A percentile compares a stretch with the other conserved stretches of the same genome.
Evolutionary conservation across 192 early-diverging fungal species (phyloP).

Genomic region (Borealophlyctis nickersoniae): DNA sequence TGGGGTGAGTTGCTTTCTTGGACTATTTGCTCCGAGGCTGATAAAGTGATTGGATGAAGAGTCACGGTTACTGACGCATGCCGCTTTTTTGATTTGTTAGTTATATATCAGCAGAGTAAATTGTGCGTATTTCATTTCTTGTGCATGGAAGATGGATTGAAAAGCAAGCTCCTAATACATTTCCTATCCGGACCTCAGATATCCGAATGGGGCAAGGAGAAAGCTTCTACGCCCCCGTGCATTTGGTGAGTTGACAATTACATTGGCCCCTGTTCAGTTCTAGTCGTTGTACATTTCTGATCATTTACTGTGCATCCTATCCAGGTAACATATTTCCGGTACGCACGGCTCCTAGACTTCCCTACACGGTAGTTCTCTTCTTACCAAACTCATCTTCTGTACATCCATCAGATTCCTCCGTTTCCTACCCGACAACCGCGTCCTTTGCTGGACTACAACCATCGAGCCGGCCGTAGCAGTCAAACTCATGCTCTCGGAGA

Average conservation of each 20-base stretch:
- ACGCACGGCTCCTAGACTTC: too few species aligned
- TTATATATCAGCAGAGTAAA: not conserved
- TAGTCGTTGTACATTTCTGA: too few species aligned
- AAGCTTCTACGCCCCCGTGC: constrained; percentile 31
- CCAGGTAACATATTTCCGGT: constrained; percentile 37
- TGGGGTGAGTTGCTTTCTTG: constrained; percentile 9
- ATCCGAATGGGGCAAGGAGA: constrained; percentile 27
- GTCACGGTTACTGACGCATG: not conserved
- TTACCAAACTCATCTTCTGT: not conserved
- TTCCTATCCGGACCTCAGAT: constrained; percentile 26
- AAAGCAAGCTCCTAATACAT: too few species aligned
- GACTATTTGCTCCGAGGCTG: not conserved
- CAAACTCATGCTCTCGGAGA: not conserved
- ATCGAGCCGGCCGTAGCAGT: constrained; percentile 25
- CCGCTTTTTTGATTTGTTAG: too few species aligned
- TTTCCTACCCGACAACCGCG: constrained; percentile 8
- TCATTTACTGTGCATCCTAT: too few species aligned
- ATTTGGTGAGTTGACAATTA: constrained; percentile 17
- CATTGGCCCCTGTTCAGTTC: too few species aligned
- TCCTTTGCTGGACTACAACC: constrained; percentile 27
- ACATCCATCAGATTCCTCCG: not conserved
- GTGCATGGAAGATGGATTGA: too few species aligned
- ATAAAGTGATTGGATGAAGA: too few species aligned
- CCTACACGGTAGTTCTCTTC: too few species aligned
- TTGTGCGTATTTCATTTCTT: not conserved